Base-by-base conservation (phyloP, 179 eudicot genomes). In the Monotropa hypopitys region DNA sequence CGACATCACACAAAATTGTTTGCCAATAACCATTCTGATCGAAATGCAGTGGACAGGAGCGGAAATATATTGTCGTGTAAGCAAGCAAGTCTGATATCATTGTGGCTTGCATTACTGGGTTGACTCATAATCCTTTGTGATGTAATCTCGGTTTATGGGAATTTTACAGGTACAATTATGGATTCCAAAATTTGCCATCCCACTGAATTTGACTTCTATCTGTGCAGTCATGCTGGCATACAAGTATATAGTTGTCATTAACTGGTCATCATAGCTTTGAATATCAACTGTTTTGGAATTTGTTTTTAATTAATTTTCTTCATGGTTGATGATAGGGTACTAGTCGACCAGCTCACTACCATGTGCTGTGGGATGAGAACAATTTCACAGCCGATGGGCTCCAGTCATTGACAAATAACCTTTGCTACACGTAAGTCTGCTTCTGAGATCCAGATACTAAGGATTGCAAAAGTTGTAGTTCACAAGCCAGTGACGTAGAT, bases 341-440 rank as follows among this genome's bases (percentile, higher is more conserved):
- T 4, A 92, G 97, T 81, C 80, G 97, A 70, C 98, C 98, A 3
- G 97, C 98, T 45, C 98, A 94, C 77, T 94, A 94, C 77, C 92
- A 94, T 84, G 98, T 94, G 20, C 88, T 94, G 5, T 94, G 96
- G 93, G 98, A 94, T 57, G 98, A 94, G 45, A 92, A 94, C 84
- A 90, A 90, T 16, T 94, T 94, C 50, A 56, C 89, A 7, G 96
- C 98, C 0, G 98, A 94, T 62, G 97, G 83, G 83, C 84, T 94
- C 75, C 98, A 94, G 69, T 87, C 94, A 43, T 82, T 94, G 62
- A 94, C 97, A 20, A 92, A 94, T 77, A 94, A 94, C 83, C 89
- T 94, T 30, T 94, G 97, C 59, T 94, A 94, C 81, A 94, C 97
- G 96, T 92, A 85, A 81, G 91, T 51, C 35, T 0, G 1, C 18